Evolutionary conservation across 495 filamentous ascomycete genomes (phyloP).

Genomic region (Daldinia grandis): DNA sequence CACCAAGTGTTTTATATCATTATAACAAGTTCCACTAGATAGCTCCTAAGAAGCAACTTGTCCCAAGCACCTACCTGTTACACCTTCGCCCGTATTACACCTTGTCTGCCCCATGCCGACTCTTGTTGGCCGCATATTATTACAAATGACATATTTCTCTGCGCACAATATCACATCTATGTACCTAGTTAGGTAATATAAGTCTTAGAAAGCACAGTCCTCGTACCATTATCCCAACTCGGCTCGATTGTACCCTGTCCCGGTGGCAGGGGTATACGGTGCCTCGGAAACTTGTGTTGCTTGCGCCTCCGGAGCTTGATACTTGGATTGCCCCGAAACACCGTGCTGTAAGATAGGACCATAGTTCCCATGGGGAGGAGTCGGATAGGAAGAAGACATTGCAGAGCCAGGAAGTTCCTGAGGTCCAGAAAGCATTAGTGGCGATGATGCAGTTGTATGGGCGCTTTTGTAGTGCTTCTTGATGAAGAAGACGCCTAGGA

Average conservation of each 20-base stretch:
- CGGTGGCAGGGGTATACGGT: slow-evolving; percentile 24
- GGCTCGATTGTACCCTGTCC: slow-evolving; percentile 29
- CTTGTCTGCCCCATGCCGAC: background rate
- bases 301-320: slow-evolving; percentile 12
- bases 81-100: too few relatives aligned
- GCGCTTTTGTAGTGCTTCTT: slow-evolving; percentile 13
- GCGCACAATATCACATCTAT: background rate
- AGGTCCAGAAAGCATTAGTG: slow-evolving; percentile 13
- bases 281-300: slow-evolving; percentile 7
- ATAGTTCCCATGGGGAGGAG: slow-evolving; percentile 5
- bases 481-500: slow-evolving; percentile 27
- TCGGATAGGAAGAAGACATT: background rate
- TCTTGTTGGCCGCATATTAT: background rate
- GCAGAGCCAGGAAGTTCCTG: slow-evolving; percentile 22
- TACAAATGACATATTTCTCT: background rate
- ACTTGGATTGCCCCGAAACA: slow-evolving; percentile 7
- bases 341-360: slow-evolving; percentile 7
- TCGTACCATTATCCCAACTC: slow-evolving; percentile 7
- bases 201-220: background rate
- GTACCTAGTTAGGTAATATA: background rate
- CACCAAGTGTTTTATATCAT: too few relatives aligned
- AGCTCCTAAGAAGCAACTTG: too few relatives aligned
- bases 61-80: too few relatives aligned
- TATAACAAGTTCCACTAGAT: too few relatives aligned
- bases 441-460: background rate